Percentiles rank a stretch among this genome's conserved stretches.
phyloP scores from a whole-genome alignment of 148 eudicot genomes.

The Silene latifolia region DNA sequence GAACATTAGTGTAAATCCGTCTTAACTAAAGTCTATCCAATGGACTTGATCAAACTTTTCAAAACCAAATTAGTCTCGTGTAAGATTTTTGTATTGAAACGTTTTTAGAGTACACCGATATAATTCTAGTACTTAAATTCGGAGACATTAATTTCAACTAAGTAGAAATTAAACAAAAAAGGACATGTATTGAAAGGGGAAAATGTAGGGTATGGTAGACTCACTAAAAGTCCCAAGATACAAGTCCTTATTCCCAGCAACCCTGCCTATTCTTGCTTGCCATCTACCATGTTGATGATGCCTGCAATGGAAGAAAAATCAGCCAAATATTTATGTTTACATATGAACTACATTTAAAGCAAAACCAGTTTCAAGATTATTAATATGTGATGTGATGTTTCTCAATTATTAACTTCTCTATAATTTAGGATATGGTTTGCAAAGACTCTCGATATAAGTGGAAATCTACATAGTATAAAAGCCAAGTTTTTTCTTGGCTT shows the following conservation, averaged over 20 bases:
- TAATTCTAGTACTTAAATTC: too few species aligned
- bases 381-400: slow-evolving; percentile 5
- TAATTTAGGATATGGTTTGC: too few species aligned
- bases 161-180: not conserved
- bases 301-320: slow-evolving; percentile 32
- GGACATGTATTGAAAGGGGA: slow-evolving; percentile 1
- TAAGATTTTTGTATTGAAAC: too few species aligned
- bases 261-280: slow-evolving; percentile 96
- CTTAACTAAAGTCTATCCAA: too few species aligned
- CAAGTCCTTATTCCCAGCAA: slow-evolving; percentile 93
- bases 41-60: not conserved
- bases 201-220: slow-evolving; percentile 11
- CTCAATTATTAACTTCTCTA: not conserved
- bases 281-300: slow-evolving; percentile 98
- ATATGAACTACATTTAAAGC: slow-evolving; percentile 8
- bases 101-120: too few species aligned
- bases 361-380: not conserved
- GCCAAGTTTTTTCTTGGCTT: too few species aligned
- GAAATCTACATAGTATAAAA: too few species aligned
- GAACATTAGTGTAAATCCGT: too few species aligned
- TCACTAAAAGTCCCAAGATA: slow-evolving; percentile 93
- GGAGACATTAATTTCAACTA: not conserved
- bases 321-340: slow-evolving; percentile 16
- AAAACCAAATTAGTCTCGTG: not conserved
- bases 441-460: not conserved